Evolutionary conservation across 805 yeast genomes (phyloP).

Genomic region (Ogataea saltuana): DNA sequence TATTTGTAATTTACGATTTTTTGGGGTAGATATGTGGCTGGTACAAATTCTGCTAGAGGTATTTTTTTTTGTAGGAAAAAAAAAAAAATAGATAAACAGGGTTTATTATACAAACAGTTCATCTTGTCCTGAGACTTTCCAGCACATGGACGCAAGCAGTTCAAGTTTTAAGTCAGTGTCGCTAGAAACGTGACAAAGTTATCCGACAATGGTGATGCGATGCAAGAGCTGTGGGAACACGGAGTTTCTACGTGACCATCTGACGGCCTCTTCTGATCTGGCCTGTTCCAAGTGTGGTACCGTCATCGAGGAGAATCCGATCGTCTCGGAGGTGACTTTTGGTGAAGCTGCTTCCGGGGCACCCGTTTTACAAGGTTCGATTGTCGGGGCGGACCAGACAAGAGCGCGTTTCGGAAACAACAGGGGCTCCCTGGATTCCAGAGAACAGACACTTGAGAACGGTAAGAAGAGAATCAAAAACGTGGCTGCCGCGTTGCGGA

Average conservation of each 20-base stretch:
- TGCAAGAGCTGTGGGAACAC: slow-evolving; percentile 52
- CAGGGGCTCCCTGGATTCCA: slow-evolving; percentile 74
- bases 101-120: too few relatives aligned
- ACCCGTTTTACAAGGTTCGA: slow-evolving; percentile 93
- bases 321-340: slow-evolving; percentile 92
- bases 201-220: slow-evolving; percentile 21
- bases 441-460: slow-evolving; percentile 85
- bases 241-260: slow-evolving; percentile 51
- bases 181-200: neutral
- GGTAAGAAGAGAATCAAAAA: slow-evolving; percentile 78
- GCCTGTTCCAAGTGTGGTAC: slow-evolving; percentile 84
- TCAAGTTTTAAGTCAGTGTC: too few relatives aligned
- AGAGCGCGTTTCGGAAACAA: slow-evolving; percentile 71
- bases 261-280: slow-evolving; percentile 68
- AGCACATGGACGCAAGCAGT: too few relatives aligned
- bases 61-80: too few relatives aligned
- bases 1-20: neutral
- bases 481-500: slow-evolving; percentile 73
- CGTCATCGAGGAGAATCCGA: slow-evolving; percentile 88
- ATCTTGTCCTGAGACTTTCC: too few relatives aligned
- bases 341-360: slow-evolving; percentile 93
- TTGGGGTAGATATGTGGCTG: too few relatives aligned
- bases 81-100: too few relatives aligned
- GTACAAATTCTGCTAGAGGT: too few relatives aligned
- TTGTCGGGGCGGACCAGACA: slow-evolving; percentile 83